phyloP scores from a whole-genome alignment of 345 rosid genomes.

The Camelina sativa region DNA sequence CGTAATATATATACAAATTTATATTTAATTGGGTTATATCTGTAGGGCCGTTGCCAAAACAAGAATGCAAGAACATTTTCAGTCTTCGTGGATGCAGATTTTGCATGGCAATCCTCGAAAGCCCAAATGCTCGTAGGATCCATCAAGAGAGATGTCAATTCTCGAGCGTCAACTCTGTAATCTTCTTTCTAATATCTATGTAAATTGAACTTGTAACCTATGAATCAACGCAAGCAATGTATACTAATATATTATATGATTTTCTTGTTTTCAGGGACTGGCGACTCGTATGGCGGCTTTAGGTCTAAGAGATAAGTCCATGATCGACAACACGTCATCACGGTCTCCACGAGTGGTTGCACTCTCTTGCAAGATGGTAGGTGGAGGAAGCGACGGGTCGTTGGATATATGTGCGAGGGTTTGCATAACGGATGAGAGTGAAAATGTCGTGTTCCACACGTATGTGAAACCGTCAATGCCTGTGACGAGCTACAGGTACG shows the following conservation, averaged over 20 bases:
- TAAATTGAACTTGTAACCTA: neutral
- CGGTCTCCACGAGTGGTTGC: slow-evolving; percentile 69
- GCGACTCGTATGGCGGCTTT: slow-evolving; percentile 62
- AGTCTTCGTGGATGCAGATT: slow-evolving; percentile 74
- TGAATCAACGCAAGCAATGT: neutral
- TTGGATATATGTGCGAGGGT: slow-evolving; percentile 79
- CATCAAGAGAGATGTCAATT: slow-evolving; percentile 87
- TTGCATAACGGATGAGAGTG: slow-evolving; percentile 76
- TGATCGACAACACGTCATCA: slow-evolving; percentile 49
- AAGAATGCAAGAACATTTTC: slow-evolving; percentile 83
- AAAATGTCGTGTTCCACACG: slow-evolving; percentile 73
- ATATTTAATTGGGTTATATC: neutral
- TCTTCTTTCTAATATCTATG: neutral
- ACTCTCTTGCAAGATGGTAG: slow-evolving; percentile 90
- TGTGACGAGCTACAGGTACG: slow-evolving; percentile 85
- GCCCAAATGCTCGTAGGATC: slow-evolving; percentile 59
- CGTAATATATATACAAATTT: too few species aligned
- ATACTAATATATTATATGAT: neutral
- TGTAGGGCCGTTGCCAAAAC: slow-evolving; percentile 85
- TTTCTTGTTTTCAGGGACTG: slow-evolving; percentile 49
- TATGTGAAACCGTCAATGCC: slow-evolving; percentile 77
- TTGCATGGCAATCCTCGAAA: slow-evolving; percentile 69
- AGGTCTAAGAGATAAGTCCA: slow-evolving; percentile 64
- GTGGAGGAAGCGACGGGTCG: slow-evolving; percentile 93
- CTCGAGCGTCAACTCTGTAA: slow-evolving; percentile 50